Evolutionary conservation across 2,329 filamentous ascomycete genomes (phyloP), one percentile per base, ranked within the genome.

Genomic region (Plenodomus biglobosus): DNA sequence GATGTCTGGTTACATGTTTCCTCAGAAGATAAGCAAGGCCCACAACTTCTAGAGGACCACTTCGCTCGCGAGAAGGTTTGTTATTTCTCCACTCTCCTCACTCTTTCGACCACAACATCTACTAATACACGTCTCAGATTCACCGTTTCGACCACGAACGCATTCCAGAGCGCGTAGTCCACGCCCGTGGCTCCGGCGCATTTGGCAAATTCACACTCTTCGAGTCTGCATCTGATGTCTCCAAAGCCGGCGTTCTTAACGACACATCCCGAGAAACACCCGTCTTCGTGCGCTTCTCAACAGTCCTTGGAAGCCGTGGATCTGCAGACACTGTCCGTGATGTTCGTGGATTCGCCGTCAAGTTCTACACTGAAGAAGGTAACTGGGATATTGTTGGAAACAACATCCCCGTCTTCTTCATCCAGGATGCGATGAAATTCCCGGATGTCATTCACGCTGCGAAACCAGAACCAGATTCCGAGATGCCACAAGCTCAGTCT

Each of bases 261-360:
- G 86, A 89, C 53, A 88, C 85, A 0, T 82, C 80, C 0, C 80
- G 85, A 22, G 81, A 79, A 27, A 90, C 87, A 0, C 84, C 80
- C 0, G 75, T 88, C 1, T 89, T 90, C 63, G 63, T 87, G 15
- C 84, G 88, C 0, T 92, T 94, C 69, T 92, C 88, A 0, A 92
- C 89, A 0, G 88, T 90, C 0, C 78, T 88, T 1, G 87, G 87
- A 6, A 88, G 84, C 64, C 80, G 85, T 27, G 89, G 88, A 11
- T 88, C 85, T 42, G 86, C 88, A 5, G 89, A 94, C 65, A 92
- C 87, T 0, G 88, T 91, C 1, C 82, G 89, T n/a, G 88, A 94
- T 75, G 86, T 91, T 2, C 83, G 88, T 32, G 88, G 89, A 1
- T 94, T 92, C 55, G 87, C 88, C 0, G 72, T 89, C 53, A 90